These are phyloP conservation scores for Neurospora hispaniola DNA, from an alignment of 495 filamentous ascomycete species.

Conservation along the genomic window DNA sequence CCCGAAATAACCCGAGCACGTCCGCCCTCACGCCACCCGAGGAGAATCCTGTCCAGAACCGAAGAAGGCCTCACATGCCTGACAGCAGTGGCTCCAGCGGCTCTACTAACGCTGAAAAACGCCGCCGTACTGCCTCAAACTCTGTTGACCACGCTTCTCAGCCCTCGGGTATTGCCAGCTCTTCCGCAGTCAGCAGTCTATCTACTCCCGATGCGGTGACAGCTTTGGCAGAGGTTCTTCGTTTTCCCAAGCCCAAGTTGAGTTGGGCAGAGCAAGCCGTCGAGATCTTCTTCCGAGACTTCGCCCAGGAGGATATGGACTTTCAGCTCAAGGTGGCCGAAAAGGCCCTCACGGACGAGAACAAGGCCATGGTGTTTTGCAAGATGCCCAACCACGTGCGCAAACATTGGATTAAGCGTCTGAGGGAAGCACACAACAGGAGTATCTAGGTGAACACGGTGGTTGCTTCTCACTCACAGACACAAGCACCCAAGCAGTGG, in stretches of 20 bases:
- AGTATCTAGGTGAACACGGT: slow-evolving; percentile 14
- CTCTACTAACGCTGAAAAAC: slow-evolving; percentile 25
- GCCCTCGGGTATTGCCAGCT: background rate
- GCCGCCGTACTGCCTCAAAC: slow-evolving; percentile 26
- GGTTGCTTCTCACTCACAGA: background rate
- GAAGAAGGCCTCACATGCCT: slow-evolving; percentile 19
- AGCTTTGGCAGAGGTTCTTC: slow-evolving; percentile 23
- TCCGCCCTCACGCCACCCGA: slow-evolving; percentile 40
- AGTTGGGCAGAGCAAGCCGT: slow-evolving; percentile 39
- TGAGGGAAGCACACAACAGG: slow-evolving; percentile 37
- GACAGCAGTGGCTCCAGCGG: slow-evolving; percentile 6
- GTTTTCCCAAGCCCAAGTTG: slow-evolving; percentile 9
- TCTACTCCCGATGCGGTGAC: slow-evolving; percentile 11
- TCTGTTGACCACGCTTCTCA: slow-evolving; percentile 11
- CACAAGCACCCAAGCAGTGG: background rate
- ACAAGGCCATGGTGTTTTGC: slow-evolving; percentile 43
- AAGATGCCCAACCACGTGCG: slow-evolving; percentile 37
- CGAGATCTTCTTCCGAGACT: slow-evolving; percentile 40
- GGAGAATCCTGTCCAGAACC: slow-evolving; percentile 27
- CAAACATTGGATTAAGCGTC: slow-evolving; percentile 36
- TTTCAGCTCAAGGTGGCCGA: slow-evolving; percentile 42
- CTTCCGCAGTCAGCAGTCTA: slow-evolving; percentile 13
- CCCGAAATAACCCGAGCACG: slow-evolving; percentile 7
- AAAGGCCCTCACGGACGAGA: slow-evolving; percentile 40
- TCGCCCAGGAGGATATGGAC: slow-evolving; percentile 36